Conservation (phyloP, 2,329 filamentous ascomycete species). For the Venturia aucupariae region DNA sequence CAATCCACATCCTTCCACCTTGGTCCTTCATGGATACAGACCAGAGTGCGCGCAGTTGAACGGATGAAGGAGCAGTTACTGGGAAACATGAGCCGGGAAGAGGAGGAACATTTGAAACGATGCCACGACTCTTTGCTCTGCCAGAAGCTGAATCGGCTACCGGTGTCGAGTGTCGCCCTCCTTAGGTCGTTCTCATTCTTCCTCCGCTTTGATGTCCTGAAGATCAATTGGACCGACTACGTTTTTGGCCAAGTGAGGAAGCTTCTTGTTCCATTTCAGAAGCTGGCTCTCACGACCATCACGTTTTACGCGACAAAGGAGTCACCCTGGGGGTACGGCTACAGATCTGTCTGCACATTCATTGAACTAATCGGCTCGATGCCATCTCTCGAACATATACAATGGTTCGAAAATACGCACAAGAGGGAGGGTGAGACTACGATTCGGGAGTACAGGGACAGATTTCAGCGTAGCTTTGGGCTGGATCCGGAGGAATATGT, state of each 20-base stretch:
- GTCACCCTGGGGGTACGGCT: background rate
- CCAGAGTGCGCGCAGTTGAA: background rate
- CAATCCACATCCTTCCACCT: conserved; percentile 7
- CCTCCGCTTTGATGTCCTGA: conserved; percentile 1
- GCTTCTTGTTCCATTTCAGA: background rate
- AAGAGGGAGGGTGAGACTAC: background rate
- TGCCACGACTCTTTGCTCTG: background rate
- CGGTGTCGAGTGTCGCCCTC: background rate
- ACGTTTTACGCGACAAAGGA: conserved; percentile 5
- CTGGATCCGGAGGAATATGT: background rate
- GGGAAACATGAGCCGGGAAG: background rate
- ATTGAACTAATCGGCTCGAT: conserved; percentile 1
- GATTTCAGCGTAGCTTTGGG: background rate
- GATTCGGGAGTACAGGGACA: background rate
- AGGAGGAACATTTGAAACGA: background rate
- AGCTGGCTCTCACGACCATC: background rate
- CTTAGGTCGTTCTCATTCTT: background rate
- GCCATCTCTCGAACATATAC: background rate
- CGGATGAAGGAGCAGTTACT: background rate
- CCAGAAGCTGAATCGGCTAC: background rate
- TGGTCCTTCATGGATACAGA: background rate
- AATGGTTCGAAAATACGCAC: conserved; percentile 1
- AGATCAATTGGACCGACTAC: conserved; percentile 8
- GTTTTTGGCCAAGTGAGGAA: background rate
- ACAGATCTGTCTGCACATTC: background rate